phyloP scores from a whole-genome alignment of 495 filamentous ascomycete species.

The Bathelium albidoporum region DNA sequence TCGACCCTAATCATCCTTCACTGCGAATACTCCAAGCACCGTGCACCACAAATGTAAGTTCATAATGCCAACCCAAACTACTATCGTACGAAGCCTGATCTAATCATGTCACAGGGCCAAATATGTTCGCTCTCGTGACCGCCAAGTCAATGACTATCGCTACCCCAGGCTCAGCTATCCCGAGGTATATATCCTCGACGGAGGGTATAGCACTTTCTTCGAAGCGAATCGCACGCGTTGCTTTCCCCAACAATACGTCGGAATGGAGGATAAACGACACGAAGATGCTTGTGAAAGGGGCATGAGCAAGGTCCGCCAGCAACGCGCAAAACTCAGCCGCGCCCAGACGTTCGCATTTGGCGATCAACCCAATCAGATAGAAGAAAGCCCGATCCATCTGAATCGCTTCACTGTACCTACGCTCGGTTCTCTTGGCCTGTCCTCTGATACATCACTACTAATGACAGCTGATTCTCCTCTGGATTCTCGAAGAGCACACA shows the following conservation, averaged over 20 bases:
- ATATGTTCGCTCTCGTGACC: constrained; percentile 78
- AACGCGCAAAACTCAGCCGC: constrained; percentile 70
- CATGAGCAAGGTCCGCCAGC: constrained; percentile 68
- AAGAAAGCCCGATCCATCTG: constrained; percentile 58
- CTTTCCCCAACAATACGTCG: constrained; percentile 87
- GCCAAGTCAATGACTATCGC: constrained; percentile 63
- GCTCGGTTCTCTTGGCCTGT: background rate
- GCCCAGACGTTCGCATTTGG: constrained; percentile 93
- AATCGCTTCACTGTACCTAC: constrained; percentile 18
- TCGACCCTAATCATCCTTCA: constrained; percentile 83
- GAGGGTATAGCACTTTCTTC: constrained; percentile 93
- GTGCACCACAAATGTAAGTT: constrained; percentile 79
- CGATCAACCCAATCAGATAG: constrained; percentile 53
- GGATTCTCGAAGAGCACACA: constrained; percentile 2
- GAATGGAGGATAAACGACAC: constrained; percentile 86
- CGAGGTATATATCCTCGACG: constrained; percentile 92
- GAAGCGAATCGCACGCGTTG: constrained; percentile 63
- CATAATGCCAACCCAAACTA: constrained; percentile 22
- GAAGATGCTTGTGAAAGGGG: constrained; percentile 85
- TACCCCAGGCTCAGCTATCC: constrained; percentile 89
- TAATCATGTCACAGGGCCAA: constrained; percentile 45
- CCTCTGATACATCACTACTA: background rate
- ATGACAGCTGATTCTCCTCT: background rate
- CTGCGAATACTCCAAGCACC: constrained; percentile 96
- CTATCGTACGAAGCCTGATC: background rate